A percentile compares a stretch with the other conserved stretches of the same genome.
These are phyloP conservation scores for Candida labiduridarum DNA, from an alignment of 1,139 yeast species.

Conservation along the genomic window DNA sequence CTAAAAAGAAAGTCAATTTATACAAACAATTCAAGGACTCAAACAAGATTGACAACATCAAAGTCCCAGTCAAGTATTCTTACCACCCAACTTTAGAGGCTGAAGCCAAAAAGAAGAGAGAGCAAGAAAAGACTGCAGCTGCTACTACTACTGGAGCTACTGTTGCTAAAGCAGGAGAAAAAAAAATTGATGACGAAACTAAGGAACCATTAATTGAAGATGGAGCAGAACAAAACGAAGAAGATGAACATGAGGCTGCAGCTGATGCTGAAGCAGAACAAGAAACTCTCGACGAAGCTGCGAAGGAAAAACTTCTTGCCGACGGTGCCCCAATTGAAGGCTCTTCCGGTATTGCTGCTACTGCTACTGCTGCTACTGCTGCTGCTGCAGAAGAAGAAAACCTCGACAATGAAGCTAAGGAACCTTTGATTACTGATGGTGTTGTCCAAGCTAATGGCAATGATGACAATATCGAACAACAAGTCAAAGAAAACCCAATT, in stretches of 20 bases:
- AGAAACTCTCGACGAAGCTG: conserved; percentile 14
- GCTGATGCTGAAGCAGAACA: conserved; percentile 15
- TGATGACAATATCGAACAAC: conserved; percentile 28
- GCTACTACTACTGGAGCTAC: conserved; percentile 22
- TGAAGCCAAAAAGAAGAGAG: conserved; percentile 24
- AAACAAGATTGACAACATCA: conserved; percentile 36
- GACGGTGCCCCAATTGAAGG: conserved; percentile 8
- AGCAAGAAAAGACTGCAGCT: conserved; percentile 16
- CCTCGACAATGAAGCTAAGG: conserved; percentile 7
- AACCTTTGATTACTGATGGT: background rate
- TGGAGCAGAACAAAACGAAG: conserved; percentile 10
- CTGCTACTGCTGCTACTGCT: conserved; percentile 13
- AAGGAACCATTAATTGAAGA: conserved; percentile 11
- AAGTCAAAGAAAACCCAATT: conserved; percentile 32
- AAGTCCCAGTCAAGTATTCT: conserved; percentile 45
- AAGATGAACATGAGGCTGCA: conserved; percentile 11
- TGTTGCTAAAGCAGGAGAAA: conserved; percentile 19
- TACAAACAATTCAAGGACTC: conserved; percentile 38
- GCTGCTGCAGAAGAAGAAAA: conserved; percentile 12
- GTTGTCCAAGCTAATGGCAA: conserved; percentile 6
- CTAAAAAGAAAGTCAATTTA: conserved; percentile 26
- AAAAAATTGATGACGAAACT: conserved; percentile 15
- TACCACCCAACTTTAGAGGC: conserved; percentile 45
- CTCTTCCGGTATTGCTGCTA: conserved; percentile 11
- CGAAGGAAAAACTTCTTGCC: conserved; percentile 8